A percentile compares a stretch with the other conserved stretches of the same genome.
Conservation (phyloP, 225 moss, liverwort and hornwort species). For the Polytrichum commune region DNA sequence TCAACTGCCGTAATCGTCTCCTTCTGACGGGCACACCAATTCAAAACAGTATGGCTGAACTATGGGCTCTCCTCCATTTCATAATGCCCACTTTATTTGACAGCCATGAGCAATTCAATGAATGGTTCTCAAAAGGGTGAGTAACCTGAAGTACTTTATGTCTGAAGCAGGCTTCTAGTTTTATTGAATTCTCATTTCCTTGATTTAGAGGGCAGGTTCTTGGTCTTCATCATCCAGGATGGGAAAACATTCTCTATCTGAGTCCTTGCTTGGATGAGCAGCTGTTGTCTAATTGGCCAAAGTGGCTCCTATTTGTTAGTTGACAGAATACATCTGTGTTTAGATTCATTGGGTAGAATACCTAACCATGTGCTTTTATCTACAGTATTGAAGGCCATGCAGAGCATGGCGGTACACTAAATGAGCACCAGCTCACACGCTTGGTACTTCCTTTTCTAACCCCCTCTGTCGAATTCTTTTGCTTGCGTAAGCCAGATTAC, state of each 20-base stretch:
- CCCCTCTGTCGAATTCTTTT: not conserved
- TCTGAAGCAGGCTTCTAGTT: no score
- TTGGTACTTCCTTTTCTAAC: constrained; percentile 43
- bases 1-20: constrained; percentile 96
- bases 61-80: constrained; percentile 97
- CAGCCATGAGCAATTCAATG: constrained; percentile 97
- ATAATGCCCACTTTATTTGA: constrained; percentile 99
- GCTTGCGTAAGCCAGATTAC: not conserved
- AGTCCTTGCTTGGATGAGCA: no score
- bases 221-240: no score
- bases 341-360: no score
- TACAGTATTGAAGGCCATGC: constrained; percentile 91
- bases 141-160: not conserved
- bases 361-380: not conserved
- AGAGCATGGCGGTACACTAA: constrained; percentile 94
- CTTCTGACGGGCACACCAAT: constrained; percentile 96
- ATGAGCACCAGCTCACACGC: constrained; percentile 96
- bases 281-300: no score
- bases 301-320: no score
- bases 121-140: constrained; percentile 99
- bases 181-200: no score
- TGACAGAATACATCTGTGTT: no score
- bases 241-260: no score
- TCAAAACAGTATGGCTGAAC: constrained; percentile 99
- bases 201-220: no score